Evolutionary conservation across 2,329 filamentous ascomycete genomes (phyloP).

Genomic region (Arthrobotrys musiformis): DNA sequence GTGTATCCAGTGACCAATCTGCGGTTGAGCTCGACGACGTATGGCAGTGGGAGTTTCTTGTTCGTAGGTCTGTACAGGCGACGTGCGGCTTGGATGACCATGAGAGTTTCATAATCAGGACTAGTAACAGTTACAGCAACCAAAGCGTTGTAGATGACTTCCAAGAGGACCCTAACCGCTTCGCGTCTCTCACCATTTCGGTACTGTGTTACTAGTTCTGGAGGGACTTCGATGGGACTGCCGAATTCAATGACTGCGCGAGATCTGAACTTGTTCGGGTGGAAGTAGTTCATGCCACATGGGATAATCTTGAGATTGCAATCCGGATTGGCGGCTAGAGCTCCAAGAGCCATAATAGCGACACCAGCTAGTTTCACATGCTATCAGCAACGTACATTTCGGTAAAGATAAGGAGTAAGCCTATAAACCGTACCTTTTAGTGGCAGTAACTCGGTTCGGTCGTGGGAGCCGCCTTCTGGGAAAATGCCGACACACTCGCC

Average conservation of each 20-base stretch:
- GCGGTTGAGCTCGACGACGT: conserved; percentile 93
- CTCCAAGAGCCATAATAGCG: conserved; percentile 95
- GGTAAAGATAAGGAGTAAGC: not conserved
- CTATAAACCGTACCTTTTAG: conserved; percentile 72
- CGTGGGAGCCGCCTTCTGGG: conserved; percentile 94
- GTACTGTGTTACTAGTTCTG: conserved; percentile 85
- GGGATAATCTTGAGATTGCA: conserved; percentile 94
- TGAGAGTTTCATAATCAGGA: conserved; percentile 94
- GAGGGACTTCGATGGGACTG: conserved; percentile 83
- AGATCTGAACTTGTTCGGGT: conserved; percentile 97
- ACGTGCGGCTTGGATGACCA: conserved; percentile 94
- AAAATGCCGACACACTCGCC: conserved; percentile 96
- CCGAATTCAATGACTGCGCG: conserved; percentile 96
- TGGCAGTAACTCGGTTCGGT: conserved; percentile 88
- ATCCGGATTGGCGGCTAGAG: conserved; percentile 83
- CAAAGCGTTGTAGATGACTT: conserved; percentile 85
- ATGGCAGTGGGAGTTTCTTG: conserved; percentile 89
- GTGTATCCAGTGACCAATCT: conserved; percentile 91
- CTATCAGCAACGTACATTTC: conserved; percentile 29
- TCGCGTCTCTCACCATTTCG: conserved; percentile 83
- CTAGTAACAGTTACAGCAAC: conserved; percentile 89
- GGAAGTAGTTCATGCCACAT: conserved; percentile 99
- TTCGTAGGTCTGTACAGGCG: conserved; percentile 93
- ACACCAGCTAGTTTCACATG: conserved; percentile 75
- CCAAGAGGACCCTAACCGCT: conserved; percentile 84